A percentile compares a stretch with the other conserved stretches of the same genome.
phyloP scores from a whole-genome alignment of 495 filamentous ascomycete genomes.

The Cladorrhinum samala region DNA sequence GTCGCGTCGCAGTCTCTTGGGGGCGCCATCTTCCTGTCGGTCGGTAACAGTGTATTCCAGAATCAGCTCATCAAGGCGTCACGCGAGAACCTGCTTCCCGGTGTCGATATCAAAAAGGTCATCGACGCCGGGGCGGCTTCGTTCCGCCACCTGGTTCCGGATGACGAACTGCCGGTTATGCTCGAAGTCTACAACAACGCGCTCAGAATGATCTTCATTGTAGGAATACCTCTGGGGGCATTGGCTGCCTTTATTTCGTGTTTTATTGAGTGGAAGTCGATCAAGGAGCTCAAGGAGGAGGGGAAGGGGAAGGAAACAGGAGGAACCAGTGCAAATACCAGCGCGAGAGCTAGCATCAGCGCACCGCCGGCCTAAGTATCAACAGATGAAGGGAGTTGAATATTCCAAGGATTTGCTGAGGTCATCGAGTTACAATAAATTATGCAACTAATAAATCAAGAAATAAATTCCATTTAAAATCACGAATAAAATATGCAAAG shows the following conservation, averaged over 20 bases:
- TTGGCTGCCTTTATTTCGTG: slow-evolving; percentile 34
- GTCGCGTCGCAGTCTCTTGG: slow-evolving; percentile 57
- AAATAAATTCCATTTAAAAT: too few relatives aligned
- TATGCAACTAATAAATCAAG: neutral
- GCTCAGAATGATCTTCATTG: slow-evolving; percentile 23
- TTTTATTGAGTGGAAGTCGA: slow-evolving; percentile 47
- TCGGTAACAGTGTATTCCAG: slow-evolving; percentile 57
- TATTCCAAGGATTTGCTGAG: too few relatives aligned
- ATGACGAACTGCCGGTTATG: slow-evolving; percentile 23
- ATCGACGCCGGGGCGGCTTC: slow-evolving; percentile 46
- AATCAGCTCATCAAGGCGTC: slow-evolving; percentile 41
- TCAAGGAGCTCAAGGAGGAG: slow-evolving; percentile 20
- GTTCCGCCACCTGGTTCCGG: slow-evolving; percentile 28
- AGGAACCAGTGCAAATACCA: neutral
- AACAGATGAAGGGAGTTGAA: neutral
- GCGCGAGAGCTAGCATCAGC: neutral
- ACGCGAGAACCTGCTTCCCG: slow-evolving; percentile 13
- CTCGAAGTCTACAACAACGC: slow-evolving; percentile 28
- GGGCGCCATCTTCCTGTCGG: slow-evolving; percentile 54
- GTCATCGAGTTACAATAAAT: too few relatives aligned
- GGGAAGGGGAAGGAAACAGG: neutral
- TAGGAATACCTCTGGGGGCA: slow-evolving; percentile 30
- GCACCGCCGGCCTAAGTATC: neutral
- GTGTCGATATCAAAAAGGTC: slow-evolving; percentile 25
- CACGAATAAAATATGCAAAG: too few relatives aligned